phyloP scores from a whole-genome alignment of 1,139 yeast species.

The Sugiyamaella sp. region DNA sequence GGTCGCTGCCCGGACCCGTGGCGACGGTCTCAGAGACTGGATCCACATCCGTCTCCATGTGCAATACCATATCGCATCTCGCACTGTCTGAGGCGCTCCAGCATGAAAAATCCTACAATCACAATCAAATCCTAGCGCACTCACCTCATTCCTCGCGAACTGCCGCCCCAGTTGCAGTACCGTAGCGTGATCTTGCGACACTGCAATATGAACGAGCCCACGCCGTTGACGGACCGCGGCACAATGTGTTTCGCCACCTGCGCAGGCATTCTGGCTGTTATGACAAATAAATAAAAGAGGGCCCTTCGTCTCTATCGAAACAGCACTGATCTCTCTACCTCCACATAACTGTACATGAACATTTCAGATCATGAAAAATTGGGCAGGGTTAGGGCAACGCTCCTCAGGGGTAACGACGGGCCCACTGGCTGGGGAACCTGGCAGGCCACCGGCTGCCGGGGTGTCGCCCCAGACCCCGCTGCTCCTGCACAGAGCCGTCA shows the following conservation, averaged over 20 bases:
- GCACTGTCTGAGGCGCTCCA: no score
- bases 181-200: constrained; percentile 73
- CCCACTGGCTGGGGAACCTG: background rate
- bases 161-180: constrained; percentile 95
- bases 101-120: no score
- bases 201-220: constrained; percentile 75
- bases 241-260: constrained; percentile 30
- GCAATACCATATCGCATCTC: no score
- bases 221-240: constrained; percentile 65
- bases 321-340: no score
- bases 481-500: no score
- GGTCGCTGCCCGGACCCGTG: background rate
- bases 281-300: constrained; percentile 5
- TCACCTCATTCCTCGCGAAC: constrained; percentile 77
- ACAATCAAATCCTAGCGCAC: no score
- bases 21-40: background rate
- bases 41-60: no score
- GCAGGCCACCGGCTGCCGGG: background rate
- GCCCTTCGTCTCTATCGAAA: no score
- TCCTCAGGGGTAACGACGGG: no score
- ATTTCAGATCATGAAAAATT: no score
- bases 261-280: constrained; percentile 31
- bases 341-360: no score
- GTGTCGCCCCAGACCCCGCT: background rate
- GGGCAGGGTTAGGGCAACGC: no score